Base-by-base conservation (phyloP, 2,329 filamentous ascomycete species). In the Phyllosticta citrichinensis region DNA sequence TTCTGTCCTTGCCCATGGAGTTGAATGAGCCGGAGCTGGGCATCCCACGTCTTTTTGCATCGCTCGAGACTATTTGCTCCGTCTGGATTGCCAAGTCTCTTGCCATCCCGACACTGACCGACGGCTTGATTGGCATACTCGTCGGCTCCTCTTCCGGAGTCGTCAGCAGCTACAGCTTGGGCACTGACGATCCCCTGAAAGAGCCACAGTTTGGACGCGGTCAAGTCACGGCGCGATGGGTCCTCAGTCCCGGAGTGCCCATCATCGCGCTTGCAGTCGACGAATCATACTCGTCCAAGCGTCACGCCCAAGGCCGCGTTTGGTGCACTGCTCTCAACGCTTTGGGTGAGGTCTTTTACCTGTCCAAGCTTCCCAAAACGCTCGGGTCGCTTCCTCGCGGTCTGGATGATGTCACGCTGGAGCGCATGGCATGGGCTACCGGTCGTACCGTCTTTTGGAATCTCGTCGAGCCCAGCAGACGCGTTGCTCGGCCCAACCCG, bases 271-370 rank as follows among this genome's bases (percentile, higher is more conserved):
- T 99, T 63, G 84, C 84, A 53, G 83, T 96, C 6, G 94, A 99
- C 68, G 91, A 96, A 27, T 84, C 84, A 58, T 94, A 91, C 73
- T 92, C 82, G 56, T 73, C 81, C 25, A 87, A 85, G 66, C 86
- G 92, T 30, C 86, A 87, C 69, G 77, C 82, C 3, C 79, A 86
- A 56, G 83, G 84, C 12, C 86, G 92, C 27, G 83, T 94, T 12
- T 97, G 91, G 91, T 91, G 89, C n/a, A 87, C 93, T 52, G 89
- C 85, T n/a, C 75, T 99, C 58, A 99, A 99, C 71, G 93, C 94
- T 0, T 79, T 99, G 9, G 94, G 94, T 1, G 94, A 99, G 72
- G 79, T 96, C 0, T 97, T 87, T 72, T 96, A 93, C 66, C 78
- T 97, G 1, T 87, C 83, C 1, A 85, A 89, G 56, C 80, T 87